Conservation (phyloP, 805 yeast species). For the Lipomyces starkeyi region DNA sequence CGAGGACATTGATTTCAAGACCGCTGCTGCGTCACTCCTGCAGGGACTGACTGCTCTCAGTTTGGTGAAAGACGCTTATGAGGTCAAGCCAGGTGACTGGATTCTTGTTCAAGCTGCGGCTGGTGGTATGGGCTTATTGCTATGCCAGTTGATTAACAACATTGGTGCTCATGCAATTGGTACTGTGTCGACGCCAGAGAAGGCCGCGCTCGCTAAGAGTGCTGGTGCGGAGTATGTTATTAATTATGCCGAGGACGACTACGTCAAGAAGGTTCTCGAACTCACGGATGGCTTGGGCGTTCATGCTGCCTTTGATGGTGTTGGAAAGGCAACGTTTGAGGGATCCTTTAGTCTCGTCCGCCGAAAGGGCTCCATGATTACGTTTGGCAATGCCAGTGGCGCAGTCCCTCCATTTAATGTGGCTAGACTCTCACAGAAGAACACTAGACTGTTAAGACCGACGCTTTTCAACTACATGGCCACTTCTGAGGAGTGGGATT, state of each 20-base stretch:
- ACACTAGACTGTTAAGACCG: constrained; percentile 72
- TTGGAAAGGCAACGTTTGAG: constrained; percentile 79
- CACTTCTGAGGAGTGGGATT: constrained; percentile 62
- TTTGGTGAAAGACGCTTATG: constrained; percentile 67
- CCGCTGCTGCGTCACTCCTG: constrained; percentile 64
- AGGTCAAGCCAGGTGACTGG: constrained; percentile 70
- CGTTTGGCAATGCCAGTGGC: constrained; percentile 89
- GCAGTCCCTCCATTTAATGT: constrained; percentile 65
- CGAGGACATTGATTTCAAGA: constrained; percentile 51
- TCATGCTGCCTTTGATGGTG: constrained; percentile 69
- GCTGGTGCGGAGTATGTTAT: constrained; percentile 80
- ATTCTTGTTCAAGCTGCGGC: constrained; percentile 91
- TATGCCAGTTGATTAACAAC: constrained; percentile 65
- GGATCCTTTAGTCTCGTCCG: constrained; percentile 60
- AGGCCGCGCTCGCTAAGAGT: constrained; percentile 65
- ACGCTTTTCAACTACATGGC: constrained; percentile 58
- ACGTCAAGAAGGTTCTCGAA: constrained; percentile 60
- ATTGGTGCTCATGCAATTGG: constrained; percentile 86
- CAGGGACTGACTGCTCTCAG: constrained; percentile 85
- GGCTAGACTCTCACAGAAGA: constrained; percentile 60
- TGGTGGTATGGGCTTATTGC: constrained; percentile 85
- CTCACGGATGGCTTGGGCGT: constrained; percentile 73
- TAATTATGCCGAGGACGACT: constrained; percentile 56
- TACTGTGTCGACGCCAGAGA: constrained; percentile 77
- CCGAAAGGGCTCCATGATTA: constrained; percentile 75